Conservation (phyloP, 2,329 filamentous ascomycete genomes). For the Albophoma yamanashiensis region DNA sequence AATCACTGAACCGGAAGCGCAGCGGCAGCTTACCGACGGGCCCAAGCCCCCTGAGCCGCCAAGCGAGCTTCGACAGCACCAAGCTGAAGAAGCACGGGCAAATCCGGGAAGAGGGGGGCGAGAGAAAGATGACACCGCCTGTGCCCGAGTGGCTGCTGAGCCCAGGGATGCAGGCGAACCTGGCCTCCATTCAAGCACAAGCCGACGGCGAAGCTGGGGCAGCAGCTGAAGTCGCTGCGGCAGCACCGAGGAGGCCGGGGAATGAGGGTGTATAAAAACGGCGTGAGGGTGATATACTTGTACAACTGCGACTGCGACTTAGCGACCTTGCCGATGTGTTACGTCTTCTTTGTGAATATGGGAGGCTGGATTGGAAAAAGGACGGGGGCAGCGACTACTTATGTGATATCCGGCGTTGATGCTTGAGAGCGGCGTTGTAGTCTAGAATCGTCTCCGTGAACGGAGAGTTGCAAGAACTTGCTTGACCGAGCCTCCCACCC, state of each 20-base stretch:
- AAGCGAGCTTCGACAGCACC: conserved; percentile 33
- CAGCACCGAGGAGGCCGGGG: neutral
- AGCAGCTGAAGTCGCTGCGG: neutral
- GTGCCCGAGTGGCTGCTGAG: conserved; percentile 52
- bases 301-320: neutral
- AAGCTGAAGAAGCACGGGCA: neutral
- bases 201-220: neutral
- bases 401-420: neutral
- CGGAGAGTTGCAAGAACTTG: neutral
- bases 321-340: neutral
- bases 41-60: conserved; percentile 35
- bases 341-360: neutral
- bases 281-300: neutral
- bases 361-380: neutral
- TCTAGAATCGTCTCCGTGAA: neutral
- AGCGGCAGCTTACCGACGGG: conserved; percentile 41
- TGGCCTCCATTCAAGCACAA: neutral
- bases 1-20: conserved; percentile 41
- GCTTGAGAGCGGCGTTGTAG: neutral
- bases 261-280: neutral
- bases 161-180: conserved; percentile 38
- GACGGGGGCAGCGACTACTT: neutral
- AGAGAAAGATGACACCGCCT: conserved; percentile 45
- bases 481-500: too few relatives aligned
- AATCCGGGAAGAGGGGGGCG: conserved; percentile 7